Base-by-base conservation (phyloP, 1,139 yeast genomes). In the Arxiozyma telluris region DNA sequence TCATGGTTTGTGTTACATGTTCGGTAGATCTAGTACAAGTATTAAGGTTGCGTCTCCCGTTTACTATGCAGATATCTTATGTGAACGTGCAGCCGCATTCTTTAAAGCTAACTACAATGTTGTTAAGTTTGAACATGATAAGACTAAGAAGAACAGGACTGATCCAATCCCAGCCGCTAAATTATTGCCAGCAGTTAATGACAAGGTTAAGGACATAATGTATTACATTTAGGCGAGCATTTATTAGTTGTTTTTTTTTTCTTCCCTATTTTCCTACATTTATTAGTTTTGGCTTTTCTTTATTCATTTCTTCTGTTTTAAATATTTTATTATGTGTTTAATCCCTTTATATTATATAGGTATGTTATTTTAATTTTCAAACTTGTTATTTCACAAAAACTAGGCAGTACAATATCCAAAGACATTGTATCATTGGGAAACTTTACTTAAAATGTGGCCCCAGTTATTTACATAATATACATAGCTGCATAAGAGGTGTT, bases 1-100 rank as follows among this genome's bases (percentile, higher is more conserved):
- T 1, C 60, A 61, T 44, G 52, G 53, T 39, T 50, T 59, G 50
- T 61, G 63, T 56, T 59, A 61, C 53, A 51, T 60, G 18, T 61
- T 59, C 27, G 64, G 64, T 50, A 57, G 62, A 56, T 61, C 63
- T 5, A 57, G 59, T 41, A 61, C 62, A 18, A 56, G 59, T 51
- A 55, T 58, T 30, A 58, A 58, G 30, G 61, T 58, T 17, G 59
- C 59, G 2, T 55, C 63, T 21, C 63, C 63, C 11, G 54, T 60
- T 21, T 59, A 61, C 45, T 60, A 60, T 48, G 64, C 64, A 15
- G 64, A 61, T 56, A 53, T 59, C 25, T 54, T 61, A 41, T 61
- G 64, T 58, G 60, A 59, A 30, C 59, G 62, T 53, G 63, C 57
- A 39, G 56, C 61, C 15, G 53, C 52, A 42, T 59, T 47, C 39